A percentile compares a stretch with the other conserved stretches of the same genome.
These are phyloP conservation scores for Kodamaea kakaduensis DNA, from an alignment of 805 yeast genomes.

Conservation along the genomic window DNA sequence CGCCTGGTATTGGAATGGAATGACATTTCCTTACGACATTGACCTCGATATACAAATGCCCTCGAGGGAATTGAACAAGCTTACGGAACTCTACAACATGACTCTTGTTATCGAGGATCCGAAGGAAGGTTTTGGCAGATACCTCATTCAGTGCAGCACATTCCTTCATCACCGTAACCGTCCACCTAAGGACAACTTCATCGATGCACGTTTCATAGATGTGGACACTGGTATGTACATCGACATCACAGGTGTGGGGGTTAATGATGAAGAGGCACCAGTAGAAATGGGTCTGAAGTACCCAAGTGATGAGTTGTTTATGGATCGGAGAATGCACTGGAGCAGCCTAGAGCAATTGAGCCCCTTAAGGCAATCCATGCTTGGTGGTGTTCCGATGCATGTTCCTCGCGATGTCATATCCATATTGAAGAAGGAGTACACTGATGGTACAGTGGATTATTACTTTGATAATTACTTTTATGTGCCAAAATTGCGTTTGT, in stretches of 20 bases:
- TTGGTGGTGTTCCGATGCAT: constrained; percentile 13
- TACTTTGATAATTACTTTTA: constrained; percentile 10
- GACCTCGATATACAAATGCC: constrained; percentile 18
- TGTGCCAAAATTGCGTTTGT: constrained; percentile 11
- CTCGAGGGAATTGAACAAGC: constrained; percentile 10
- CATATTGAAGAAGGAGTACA: constrained; percentile 12
- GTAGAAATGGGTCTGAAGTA: not conserved
- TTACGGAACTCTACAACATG: constrained; percentile 13
- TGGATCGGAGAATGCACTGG: constrained; percentile 35
- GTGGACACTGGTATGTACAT: constrained; percentile 15
- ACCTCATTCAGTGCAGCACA: constrained; percentile 29
- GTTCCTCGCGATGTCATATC: constrained; percentile 12
- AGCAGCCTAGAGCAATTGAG: constrained; percentile 18
- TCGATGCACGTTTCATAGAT: constrained; percentile 17
- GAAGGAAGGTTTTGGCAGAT: constrained; percentile 20
- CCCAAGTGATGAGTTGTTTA: constrained; percentile 17
- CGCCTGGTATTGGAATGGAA: constrained; percentile 17
- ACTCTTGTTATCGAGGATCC: constrained; percentile 15
- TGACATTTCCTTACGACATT: constrained; percentile 15
- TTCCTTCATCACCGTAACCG: constrained; percentile 29
- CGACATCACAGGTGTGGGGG: constrained; percentile 14
- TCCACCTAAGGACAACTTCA: constrained; percentile 19
- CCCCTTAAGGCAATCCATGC: constrained; percentile 10
- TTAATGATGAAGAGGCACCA: constrained; percentile 2
- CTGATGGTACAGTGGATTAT: constrained; percentile 7